phyloP scores from a whole-genome alignment of 345 rosid genomes.

The Abelmoschus esculentus region DNA sequence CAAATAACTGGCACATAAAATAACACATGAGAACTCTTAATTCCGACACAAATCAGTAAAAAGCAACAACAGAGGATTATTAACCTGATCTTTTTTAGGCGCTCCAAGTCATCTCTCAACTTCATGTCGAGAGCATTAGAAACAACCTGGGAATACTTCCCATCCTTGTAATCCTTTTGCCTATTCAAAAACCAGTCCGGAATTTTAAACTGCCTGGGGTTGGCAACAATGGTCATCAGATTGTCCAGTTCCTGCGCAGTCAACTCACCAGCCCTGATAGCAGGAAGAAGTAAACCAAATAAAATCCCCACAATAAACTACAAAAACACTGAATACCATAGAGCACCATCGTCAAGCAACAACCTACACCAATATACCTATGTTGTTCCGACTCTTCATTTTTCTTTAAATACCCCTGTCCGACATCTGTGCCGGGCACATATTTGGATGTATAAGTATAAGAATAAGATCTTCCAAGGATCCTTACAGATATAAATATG shows the following conservation, averaged over 20 bases:
- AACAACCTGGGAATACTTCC: slow-evolving; percentile 73
- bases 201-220: not conserved
- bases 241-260: slow-evolving; percentile 66
- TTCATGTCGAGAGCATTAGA: slow-evolving; percentile 86
- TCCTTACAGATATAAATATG: no score
- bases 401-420: no score
- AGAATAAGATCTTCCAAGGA: no score
- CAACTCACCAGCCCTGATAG: slow-evolving; percentile 58
- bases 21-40: not conserved
- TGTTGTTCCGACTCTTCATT: not conserved
- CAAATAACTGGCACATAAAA: not conserved
- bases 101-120: slow-evolving; percentile 88
- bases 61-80: not conserved
- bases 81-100: slow-evolving; percentile 81
- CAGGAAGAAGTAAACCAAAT: not conserved
- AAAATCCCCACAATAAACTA: not conserved
- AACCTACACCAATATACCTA: no score
- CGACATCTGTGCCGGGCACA: no score
- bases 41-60: not conserved
- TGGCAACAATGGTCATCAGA: slow-evolving; percentile 29
- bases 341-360: not conserved
- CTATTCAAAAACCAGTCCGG: slow-evolving; percentile 64
- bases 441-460: no score
- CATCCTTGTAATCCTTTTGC: slow-evolving; percentile 88
- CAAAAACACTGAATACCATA: not conserved